Base-by-base conservation (phyloP, 2,329 filamentous ascomycete genomes). In the Aspergillus fumigatiaffinis region DNA sequence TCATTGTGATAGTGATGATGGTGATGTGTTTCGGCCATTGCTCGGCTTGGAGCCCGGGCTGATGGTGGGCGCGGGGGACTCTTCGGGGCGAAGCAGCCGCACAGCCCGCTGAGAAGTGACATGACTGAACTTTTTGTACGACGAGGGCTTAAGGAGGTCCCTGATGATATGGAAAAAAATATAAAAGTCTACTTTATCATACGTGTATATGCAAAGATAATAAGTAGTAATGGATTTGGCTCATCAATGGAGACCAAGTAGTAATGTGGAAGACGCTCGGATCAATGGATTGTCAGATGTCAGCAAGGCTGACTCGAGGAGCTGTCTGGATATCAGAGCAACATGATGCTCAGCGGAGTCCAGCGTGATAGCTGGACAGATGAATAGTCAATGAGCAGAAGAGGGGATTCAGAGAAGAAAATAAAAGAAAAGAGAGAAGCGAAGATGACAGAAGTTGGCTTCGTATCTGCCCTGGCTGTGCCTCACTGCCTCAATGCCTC, bases 81-180 rank as follows among this genome's bases (percentile, higher is more conserved):
- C 25, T 52, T 51, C 54, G 51, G 59, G 28, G 57, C 47, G 53
- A 68, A 64, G 60, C 64, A 69, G 50, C 67, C 65, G 54, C 68
- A 70, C 6, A 69, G 54, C 26, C 21, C 55, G 25, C 59, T 51
- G 44, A 70, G 53, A 49, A 69, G 65, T 4, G 63, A 63, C 67
- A 69, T 68, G 48, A 17, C 25, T 10, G 29, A 38, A 50, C 12
- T 21, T 53, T 47, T 52, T n/a, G 17, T 6, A 23, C 51, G 42
- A 23, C 51, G 47, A 10, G 26, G 50, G 44, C 35, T 23, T 12
- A 23, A 8, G 51, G 21, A 20, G 25, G 26, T 17, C 9, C 10
- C 12, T 17, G 44, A 14, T 8, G 10, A 26, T 14, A 26, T 47
- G 10, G 4, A 23, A 23, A 23, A 23, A 12, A 14, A 25, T 25